Percentiles rank a stretch among this genome's conserved stretches.
These are phyloP conservation scores for Colletotrichum nymphaeae DNA, from an alignment of 2,329 filamentous ascomycete genomes.

Conservation along the genomic window DNA sequence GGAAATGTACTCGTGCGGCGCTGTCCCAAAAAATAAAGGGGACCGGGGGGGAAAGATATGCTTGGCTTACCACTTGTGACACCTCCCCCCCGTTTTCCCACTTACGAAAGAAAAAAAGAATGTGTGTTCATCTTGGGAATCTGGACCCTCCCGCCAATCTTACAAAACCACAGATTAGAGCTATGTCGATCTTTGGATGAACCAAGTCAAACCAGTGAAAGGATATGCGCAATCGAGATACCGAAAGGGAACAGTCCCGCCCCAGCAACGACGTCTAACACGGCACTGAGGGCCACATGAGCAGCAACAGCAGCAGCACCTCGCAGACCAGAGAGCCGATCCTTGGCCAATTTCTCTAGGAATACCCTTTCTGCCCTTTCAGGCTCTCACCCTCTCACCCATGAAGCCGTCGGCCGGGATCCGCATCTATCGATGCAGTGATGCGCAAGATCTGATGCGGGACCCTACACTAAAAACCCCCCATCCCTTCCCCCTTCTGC, in stretches of 20 bases:
- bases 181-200: not conserved
- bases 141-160: not conserved
- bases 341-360: not conserved
- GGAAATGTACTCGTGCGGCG: not conserved
- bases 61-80: not conserved
- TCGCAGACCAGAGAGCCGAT: not conserved
- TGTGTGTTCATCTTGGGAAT: not conserved
- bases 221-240: not conserved
- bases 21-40: not conserved
- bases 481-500: not conserved
- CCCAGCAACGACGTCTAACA: not conserved
- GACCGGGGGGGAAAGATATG: not conserved
- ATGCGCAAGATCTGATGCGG: slow-evolving; percentile 16
- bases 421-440: not conserved
- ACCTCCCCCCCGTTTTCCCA: not conserved
- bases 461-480: not conserved
- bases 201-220: not conserved
- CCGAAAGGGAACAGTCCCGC: not conserved
- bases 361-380: not conserved
- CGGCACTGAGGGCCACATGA: not conserved
- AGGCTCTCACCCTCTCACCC: not conserved
- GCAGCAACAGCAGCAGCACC: not conserved
- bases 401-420: not conserved
- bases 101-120: not conserved
- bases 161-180: not conserved